Evolutionary conservation across 805 yeast genomes (phyloP).

Genomic region (Hanseniaspora occidentalis): DNA sequence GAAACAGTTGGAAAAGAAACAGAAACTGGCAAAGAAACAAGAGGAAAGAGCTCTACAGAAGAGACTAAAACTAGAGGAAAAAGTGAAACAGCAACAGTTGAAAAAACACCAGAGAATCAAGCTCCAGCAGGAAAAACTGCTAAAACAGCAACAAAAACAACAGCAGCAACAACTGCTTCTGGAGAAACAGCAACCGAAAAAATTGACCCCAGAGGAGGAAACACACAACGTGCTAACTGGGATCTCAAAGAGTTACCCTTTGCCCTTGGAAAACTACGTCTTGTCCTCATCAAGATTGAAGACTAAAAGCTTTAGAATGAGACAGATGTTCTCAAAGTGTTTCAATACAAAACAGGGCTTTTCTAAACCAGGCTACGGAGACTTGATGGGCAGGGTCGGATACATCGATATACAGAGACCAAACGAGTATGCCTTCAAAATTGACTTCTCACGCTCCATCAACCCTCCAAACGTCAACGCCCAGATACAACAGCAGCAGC

Average conservation of each 20-base stretch:
- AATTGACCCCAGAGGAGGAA: constrained; percentile 81
- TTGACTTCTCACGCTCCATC: constrained; percentile 18
- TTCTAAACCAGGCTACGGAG: constrained; percentile 48
- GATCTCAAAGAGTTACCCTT: constrained; percentile 63
- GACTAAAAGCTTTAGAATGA: constrained; percentile 66
- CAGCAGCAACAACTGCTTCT: constrained; percentile 7
- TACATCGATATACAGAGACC: constrained; percentile 64
- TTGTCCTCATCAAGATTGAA: constrained; percentile 60
- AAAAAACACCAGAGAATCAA: constrained; percentile 25
- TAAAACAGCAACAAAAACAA: constrained; percentile 1
- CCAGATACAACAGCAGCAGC: constrained; percentile 9
- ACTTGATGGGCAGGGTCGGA: constrained; percentile 48
- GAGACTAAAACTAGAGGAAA: constrained; percentile 11
- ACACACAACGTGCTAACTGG: constrained; percentile 87
- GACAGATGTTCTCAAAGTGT: constrained; percentile 91
- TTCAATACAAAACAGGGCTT: constrained; percentile 22
- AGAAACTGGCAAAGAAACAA: constrained; percentile 8
- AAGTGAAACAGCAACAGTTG: constrained; percentile 24
- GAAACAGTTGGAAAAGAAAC: constrained; percentile 18
- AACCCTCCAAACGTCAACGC: constrained; percentile 7
- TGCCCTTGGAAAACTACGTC: constrained; percentile 71
- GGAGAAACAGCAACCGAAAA: constrained; percentile 13
- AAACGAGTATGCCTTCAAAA: constrained; percentile 46
- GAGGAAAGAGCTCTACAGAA: constrained; percentile 7
- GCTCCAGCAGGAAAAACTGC: constrained; percentile 17